Conservation (phyloP, 352 stramenopile genomes). For the Phytophthora citricola region DNA sequence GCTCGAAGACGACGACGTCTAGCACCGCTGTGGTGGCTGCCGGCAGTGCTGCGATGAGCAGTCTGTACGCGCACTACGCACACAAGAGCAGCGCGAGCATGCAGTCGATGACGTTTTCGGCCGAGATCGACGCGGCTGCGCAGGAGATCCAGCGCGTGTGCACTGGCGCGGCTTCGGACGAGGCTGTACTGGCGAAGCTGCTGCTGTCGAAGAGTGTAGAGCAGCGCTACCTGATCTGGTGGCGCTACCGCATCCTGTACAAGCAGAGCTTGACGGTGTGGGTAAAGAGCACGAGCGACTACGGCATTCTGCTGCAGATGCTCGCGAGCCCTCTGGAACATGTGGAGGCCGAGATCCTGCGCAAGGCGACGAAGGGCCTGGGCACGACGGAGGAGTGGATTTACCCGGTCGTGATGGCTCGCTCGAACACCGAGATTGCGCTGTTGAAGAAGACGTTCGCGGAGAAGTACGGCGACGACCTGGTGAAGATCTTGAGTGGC, state of each 20-base stretch:
- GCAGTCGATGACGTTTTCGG: slow-evolving; percentile 39
- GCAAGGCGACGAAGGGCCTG: slow-evolving; percentile 61
- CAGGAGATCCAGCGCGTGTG: slow-evolving; percentile 53
- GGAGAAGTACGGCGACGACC: slow-evolving; percentile 57
- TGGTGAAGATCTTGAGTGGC: slow-evolving; percentile 50
- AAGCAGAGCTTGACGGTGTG: slow-evolving; percentile 63
- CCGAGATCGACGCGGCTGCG: slow-evolving; percentile 44
- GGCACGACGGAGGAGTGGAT: slow-evolving; percentile 67
- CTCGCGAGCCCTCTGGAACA: slow-evolving; percentile 53
- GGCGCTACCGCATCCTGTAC: slow-evolving; percentile 49
- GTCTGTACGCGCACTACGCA: slow-evolving; percentile 20
- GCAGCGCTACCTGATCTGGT: slow-evolving; percentile 34
- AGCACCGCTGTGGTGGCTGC: slow-evolving; percentile 5
- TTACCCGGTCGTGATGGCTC: slow-evolving; percentile 57
- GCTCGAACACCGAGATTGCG: slow-evolving; percentile 69
- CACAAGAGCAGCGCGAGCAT: slow-evolving; percentile 18
- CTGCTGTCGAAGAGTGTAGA: slow-evolving; percentile 27
- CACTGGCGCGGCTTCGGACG: slow-evolving; percentile 24
- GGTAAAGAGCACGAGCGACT: slow-evolving; percentile 58
- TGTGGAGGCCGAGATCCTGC: slow-evolving; percentile 64
- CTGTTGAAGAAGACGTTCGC: slow-evolving; percentile 82
- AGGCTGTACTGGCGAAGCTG: slow-evolving; percentile 25
- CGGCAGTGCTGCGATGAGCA: slow-evolving; percentile 11
- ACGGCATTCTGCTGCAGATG: slow-evolving; percentile 60
- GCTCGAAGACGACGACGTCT: slow-evolving; percentile 5